Conservation (phyloP, 495 filamentous ascomycete species). For the Talaromyces trachyspermus region DNA sequence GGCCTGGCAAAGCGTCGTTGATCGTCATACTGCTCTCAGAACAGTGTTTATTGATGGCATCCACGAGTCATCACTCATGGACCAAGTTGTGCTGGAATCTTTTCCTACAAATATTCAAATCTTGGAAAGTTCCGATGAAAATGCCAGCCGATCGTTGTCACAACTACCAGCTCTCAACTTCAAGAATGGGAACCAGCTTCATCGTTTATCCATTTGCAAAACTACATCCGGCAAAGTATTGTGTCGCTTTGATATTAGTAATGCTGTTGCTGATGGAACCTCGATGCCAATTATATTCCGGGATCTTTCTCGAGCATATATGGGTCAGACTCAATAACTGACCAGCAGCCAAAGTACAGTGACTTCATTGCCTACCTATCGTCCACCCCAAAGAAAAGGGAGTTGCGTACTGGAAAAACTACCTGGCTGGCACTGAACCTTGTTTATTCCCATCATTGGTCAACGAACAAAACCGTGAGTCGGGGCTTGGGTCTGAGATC, state of each 20-base stretch:
- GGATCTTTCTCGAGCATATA: constrained; percentile 17
- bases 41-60: constrained; percentile 39
- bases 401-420: constrained; percentile 43
- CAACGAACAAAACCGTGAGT: constrained; percentile 7
- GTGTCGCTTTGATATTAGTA: constrained; percentile 38
- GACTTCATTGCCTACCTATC: constrained; percentile 35
- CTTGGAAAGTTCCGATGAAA: constrained; percentile 1
- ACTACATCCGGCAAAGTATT: constrained; percentile 15
- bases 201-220: constrained; percentile 28
- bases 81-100: constrained; percentile 32
- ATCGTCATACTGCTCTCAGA: constrained; percentile 37
- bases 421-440: constrained; percentile 42
- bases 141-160: constrained; percentile 9
- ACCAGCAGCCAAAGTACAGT: constrained; percentile 21
- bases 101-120: constrained; percentile 4
- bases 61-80: constrained; percentile 24
- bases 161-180: constrained; percentile 9
- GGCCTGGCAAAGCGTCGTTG: constrained; percentile 42
- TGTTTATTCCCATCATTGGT: constrained; percentile 44
- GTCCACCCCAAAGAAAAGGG: constrained; percentile 18
- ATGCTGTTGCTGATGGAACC: constrained; percentile 30
- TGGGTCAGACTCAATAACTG: not conserved
- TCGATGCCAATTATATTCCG: constrained; percentile 19
- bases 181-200: constrained; percentile 18
- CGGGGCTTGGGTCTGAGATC: constrained; percentile 9